Base-by-base conservation (phyloP, 2,329 filamentous ascomycete species). In the Colletotrichum eremochloae region DNA sequence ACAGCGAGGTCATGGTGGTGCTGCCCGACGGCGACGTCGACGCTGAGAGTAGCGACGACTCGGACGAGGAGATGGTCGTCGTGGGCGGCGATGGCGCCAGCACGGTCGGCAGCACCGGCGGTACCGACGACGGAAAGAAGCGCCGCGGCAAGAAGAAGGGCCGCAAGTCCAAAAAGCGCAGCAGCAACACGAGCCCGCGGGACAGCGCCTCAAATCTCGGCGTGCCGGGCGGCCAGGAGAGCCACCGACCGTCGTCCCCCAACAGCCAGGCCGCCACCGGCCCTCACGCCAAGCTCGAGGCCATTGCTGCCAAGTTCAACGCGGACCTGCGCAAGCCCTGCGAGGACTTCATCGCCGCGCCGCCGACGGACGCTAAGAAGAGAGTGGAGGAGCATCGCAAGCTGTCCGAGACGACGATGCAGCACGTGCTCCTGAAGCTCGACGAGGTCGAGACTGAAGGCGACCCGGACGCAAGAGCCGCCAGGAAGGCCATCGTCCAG, bases 371-470 rank as follows among this genome's bases (percentile, higher is more conserved):
- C 63, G 78, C 83, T 50, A 91, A 91, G 80, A 94, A 93, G 85
- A 85, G 89, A 62, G 87, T 88, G 18, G 93, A 94, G 44, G 92
- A 95, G 78, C 92, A 96, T 79, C 91, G 92, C 79, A 91, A 89
- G 79, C 81, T 96, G 24, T 91, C 90, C 5, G 94, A 96, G 84
- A 93, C 91, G 5, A 88, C 95, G 50, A 85, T 96, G 85, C 90
- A 92, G 74, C 92, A 95, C 76, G 89, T 95, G 2, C 78, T 96
- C 48, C 82, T 96, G 75, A 96, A 95, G 82, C 81, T 94, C 50
- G 94, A 96, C 79, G 91, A 88, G 31, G 89, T 96, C 3, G 93
- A 96, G 76, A 91, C 91, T 0, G 91, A 92, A 60, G 93, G 92
- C 6, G 89, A 93, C 75, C 80, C 84, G 12, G 90, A 91, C 15